These are phyloP conservation scores for Blastosporella zonata DNA, from an alignment of 1,284 basidiomycete genomes.

Conservation along the genomic window DNA sequence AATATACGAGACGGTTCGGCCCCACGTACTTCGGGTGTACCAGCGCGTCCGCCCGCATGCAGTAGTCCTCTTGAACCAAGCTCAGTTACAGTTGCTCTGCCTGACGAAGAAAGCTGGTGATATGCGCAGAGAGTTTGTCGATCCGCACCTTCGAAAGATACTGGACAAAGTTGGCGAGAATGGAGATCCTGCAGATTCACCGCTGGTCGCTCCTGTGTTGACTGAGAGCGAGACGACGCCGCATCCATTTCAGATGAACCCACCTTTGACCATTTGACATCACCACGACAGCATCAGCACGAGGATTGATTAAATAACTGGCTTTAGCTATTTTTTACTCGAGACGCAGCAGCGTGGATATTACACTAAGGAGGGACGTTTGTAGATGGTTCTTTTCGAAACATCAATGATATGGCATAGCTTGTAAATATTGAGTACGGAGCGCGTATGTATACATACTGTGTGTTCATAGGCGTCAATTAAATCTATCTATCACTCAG, in stretches of 20 bases:
- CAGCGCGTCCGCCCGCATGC: constrained; percentile 5
- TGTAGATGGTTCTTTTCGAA: too few species aligned
- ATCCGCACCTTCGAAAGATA: constrained; percentile 21
- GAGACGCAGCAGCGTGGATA: too few species aligned
- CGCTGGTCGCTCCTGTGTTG: too few species aligned
- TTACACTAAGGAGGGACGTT: too few species aligned
- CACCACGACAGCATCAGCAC: too few species aligned
- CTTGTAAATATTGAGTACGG: neutral
- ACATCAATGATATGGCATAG: too few species aligned
- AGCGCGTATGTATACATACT: neutral
- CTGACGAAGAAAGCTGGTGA: constrained; percentile 9
- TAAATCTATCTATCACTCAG: neutral
- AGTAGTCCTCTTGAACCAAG: neutral
- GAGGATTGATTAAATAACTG: too few species aligned
- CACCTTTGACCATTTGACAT: too few species aligned
- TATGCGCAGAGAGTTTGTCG: constrained; percentile 18
- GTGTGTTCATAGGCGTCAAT: neutral
- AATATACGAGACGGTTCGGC: constrained; percentile 5
- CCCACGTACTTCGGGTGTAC: constrained; percentile 1
- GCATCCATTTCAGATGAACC: too few species aligned
- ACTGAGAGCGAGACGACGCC: too few species aligned
- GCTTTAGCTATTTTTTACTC: too few species aligned
- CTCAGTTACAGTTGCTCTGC: neutral
- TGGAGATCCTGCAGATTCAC: neutral
- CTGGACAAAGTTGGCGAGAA: constrained; percentile 22